Percentiles rank a stretch among this genome's conserved stretches.
Conservation (phyloP, 139 green algal species). For the Tetradesmus lagerheimii region DNA sequence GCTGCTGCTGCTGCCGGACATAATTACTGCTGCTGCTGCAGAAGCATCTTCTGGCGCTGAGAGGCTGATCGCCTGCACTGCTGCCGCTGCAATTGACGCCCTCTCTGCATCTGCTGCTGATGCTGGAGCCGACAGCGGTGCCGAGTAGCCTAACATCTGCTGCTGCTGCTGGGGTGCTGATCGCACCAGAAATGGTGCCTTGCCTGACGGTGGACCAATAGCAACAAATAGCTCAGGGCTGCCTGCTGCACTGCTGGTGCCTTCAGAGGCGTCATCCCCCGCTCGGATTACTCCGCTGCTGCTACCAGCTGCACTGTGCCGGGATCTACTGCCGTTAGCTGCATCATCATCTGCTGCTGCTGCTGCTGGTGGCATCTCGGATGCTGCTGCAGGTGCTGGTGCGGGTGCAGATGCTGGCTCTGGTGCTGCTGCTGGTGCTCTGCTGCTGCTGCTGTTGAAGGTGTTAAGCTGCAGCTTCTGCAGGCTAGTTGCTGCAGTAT, state of each 20-base stretch:
- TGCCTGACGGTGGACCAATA: background rate
- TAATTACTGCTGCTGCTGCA: background rate
- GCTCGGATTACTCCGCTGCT: background rate
- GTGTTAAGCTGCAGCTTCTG: background rate
- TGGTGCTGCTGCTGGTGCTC: background rate
- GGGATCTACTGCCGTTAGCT: background rate
- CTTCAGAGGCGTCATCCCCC: background rate
- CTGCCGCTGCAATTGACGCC: background rate
- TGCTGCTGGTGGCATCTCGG: background rate
- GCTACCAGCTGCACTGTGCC: background rate
- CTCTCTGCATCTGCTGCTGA: background rate
- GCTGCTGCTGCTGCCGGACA: conserved; percentile 1
- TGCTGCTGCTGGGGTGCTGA: background rate
- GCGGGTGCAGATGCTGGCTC: conserved; percentile 1
- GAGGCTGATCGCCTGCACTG: background rate
- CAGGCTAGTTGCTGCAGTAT: too few species aligned
- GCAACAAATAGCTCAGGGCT: background rate
- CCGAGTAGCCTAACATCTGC: background rate
- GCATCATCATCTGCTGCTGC: background rate
- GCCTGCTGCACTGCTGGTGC: background rate
- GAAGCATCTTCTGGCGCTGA: background rate
- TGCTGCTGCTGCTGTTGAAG: background rate
- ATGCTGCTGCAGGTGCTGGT: background rate
- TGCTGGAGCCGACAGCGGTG: background rate
- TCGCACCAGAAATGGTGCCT: background rate